Percentiles rank a stretch among this genome's conserved stretches.
phyloP scores from a whole-genome alignment of 768 basidiomycete species.

The Suillus ampliporus region DNA sequence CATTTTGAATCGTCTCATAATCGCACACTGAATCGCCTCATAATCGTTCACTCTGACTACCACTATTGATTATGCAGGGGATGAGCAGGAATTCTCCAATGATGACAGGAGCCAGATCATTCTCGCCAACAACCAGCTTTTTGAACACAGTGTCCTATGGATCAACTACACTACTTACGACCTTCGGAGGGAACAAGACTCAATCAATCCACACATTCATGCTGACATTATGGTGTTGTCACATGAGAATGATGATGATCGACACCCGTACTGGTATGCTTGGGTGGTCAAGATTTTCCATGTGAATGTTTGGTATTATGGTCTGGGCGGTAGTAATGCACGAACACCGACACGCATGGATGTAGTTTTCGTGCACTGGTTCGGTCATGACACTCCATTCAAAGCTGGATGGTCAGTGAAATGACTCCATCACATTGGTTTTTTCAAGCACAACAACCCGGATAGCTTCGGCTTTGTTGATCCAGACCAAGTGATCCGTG shows the following conservation, averaged over 20 bases:
- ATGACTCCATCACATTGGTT: too few relatives aligned
- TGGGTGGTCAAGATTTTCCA: slow-evolving; percentile 42
- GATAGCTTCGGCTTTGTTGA: too few relatives aligned
- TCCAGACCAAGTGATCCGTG: slow-evolving; percentile 45
- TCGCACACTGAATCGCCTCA: not conserved
- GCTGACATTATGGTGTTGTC: slow-evolving; percentile 42
- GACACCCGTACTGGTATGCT: slow-evolving; percentile 46
- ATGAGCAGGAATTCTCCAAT: slow-evolving; percentile 24
- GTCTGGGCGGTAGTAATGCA: not conserved
- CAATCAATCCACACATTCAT: slow-evolving; percentile 38
- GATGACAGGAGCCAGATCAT: slow-evolving; percentile 28
- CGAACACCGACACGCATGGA: slow-evolving; percentile 33
- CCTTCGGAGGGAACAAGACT: slow-evolving; percentile 28
- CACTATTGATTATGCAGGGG: slow-evolving; percentile 14
- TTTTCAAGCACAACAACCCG: too few relatives aligned
- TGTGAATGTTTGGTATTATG: slow-evolving; percentile 2
- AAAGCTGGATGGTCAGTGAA: too few relatives aligned
- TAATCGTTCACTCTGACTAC: too few relatives aligned
- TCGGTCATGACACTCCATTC: slow-evolving; percentile 32
- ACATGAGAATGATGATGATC: slow-evolving; percentile 21
- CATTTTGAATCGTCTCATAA: not conserved
- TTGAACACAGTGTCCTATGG: slow-evolving; percentile 35
- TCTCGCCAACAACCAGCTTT: slow-evolving; percentile 38
- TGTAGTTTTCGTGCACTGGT: slow-evolving; percentile 50
- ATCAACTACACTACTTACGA: slow-evolving; percentile 41